Evolutionary conservation across 257 asterid species (phyloP), one percentile per base, ranked within the genome.

Genomic region (Fraxinus anomala): DNA sequence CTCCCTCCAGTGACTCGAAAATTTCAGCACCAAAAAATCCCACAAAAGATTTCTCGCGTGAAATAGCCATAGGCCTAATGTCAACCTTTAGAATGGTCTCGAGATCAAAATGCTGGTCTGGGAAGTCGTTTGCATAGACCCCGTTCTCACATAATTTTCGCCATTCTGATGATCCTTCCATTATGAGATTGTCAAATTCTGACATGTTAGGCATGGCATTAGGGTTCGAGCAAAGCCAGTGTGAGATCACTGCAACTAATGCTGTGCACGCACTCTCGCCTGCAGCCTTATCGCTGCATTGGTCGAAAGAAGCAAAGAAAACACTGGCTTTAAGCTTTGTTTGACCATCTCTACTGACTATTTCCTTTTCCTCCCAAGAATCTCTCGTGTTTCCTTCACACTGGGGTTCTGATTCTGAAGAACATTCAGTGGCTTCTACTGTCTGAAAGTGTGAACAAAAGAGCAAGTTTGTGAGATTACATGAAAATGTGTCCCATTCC

Each of bases 241-340:
- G 91, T 76, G 96, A 85, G 75, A 91, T 86, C 7, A 89, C 90
- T 30, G 86, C 89, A 5, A 89, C 97, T 30, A 91, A 68, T 10
- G 87, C 89, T 1, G 97, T 87, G 86, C 96, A 92, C 0, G 96
- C 96, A 24, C 96, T 86, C 72, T 86, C 93, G 19, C 97, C 97
- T 13, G 92, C 90, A 3, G 94, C 97, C 68, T 88, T 81, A 44
- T 85, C 85, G 77, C 94, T 89, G 21, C 94, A 80, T 63, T 92
- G 97, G 82, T 92, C 93, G 73, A 92, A 92, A 13, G 96, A 87
- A 47, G 96, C 96, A 4, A 91, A 85, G 92, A 85, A 91, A 49
- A 87, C 86, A 17, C 74, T 21, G 44, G 92, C 84, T 81, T 83
- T 91, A 63, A 89, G 89, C 85, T 75, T 87, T 40, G 85, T 78